phyloP scores from a whole-genome alignment of 768 basidiomycete genomes.

The Hygrocybe coccinea region DNA sequence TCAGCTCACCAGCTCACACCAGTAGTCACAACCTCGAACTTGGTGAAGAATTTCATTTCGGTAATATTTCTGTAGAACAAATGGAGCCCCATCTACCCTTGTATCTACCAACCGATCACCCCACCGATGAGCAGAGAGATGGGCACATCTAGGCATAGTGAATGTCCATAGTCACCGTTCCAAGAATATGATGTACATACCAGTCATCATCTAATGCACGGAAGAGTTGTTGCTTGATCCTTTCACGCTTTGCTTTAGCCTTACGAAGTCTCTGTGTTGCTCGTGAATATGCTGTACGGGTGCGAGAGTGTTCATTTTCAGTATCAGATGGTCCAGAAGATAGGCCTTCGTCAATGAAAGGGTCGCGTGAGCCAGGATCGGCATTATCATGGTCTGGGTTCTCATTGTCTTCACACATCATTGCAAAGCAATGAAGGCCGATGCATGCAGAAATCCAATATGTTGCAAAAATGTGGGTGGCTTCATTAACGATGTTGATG shows the following conservation, averaged over 20 bases:
- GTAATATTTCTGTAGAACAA: neutral
- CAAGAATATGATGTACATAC: neutral
- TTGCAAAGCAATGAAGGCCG: constrained; percentile 26
- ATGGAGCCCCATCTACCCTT: neutral
- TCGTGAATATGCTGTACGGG: neutral
- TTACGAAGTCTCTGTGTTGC: neutral
- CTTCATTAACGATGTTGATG: constrained; percentile 20
- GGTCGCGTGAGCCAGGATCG: constrained; percentile 12
- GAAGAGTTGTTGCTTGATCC: neutral
- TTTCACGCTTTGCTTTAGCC: neutral
- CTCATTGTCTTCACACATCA: constrained; percentile 25
- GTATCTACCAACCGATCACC: neutral
- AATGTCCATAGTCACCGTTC: neutral
- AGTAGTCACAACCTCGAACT: neutral
- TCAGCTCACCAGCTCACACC: neutral
- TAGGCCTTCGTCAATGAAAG: constrained; percentile 24
- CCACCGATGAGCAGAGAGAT: neutral
- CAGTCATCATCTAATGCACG: neutral
- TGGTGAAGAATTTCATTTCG: neutral
- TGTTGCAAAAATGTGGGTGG: constrained; percentile 24
- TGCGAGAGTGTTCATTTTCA: neutral
- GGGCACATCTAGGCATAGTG: neutral
- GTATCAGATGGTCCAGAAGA: constrained; percentile 1
- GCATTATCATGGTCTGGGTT: constrained; percentile 4
- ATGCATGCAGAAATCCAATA: constrained; percentile 32